Base-by-base conservation (phyloP, 345 rosid species). In the Iberis pinnata region DNA sequence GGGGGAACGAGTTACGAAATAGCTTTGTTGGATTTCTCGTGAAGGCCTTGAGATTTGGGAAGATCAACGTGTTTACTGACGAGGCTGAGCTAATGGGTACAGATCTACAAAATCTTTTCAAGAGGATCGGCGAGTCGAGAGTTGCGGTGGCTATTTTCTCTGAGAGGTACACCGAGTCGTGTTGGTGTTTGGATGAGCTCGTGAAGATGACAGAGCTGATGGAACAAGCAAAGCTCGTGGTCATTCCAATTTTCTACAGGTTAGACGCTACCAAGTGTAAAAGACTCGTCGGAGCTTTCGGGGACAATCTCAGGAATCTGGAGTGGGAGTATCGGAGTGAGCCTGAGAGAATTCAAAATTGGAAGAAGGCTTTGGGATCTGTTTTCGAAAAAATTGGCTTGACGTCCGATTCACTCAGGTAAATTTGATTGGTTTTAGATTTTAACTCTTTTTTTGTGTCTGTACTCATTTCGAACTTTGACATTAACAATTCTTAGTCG, bases 101-200 rank as follows among this genome's bases (percentile, higher is more conserved):
- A 43, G 38, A 43, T 20, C 12, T 62, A 22, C n/a, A 52, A 2
- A 33, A 51, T 43, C 59, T 62, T n/a, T 62, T 62, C 29, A 33
- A 0, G 18, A 62, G 20, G 38, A 52, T 62, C 39, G 53, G 52
- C 12, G 59, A 62, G 12, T 62, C 67, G 0, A 43, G 19, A 43
- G 35, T 62, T 4, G 67, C 67, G 0, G 18, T 62, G 5, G 59
- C 45, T 6, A 52, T 62, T 25, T 33, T 62, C 2, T 62, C 67
- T 0, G 42, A 43, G 12, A 51, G 59, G 9, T 52, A 62, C 46
- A 43, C 59, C 0, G 52, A 62, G 11, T 62, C 67, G 0, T 5
- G 20, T 3, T 51, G 66, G 66, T 61, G 66, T 16, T 43, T 61
- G 51, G 58, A 61, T 33, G 58, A 61, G 17, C 14, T 61, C 3